Evolutionary conservation across 2,329 filamentous ascomycete species (phyloP), one percentile per base, ranked within the genome.

Genomic region (Trichophyton verrucosum): DNA sequence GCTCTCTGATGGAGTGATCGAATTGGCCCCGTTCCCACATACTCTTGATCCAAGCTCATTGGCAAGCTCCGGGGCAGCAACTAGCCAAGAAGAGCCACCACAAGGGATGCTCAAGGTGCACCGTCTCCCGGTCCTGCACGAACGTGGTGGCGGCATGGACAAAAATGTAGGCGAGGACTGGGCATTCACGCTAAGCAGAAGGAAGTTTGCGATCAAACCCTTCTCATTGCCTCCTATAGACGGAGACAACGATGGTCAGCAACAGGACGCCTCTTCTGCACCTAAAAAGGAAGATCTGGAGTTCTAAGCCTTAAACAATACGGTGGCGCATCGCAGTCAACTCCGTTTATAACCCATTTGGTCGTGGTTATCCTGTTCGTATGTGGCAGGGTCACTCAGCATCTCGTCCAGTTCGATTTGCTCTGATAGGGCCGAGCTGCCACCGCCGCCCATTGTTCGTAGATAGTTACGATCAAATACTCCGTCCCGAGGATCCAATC

Each of bases 181-280:
- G 74, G 91, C 91, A 3, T 99, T 99, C 72, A 91, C 86, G 63
- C 76, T 99, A 58, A 96, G 90, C 72, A 81, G 89, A 68, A 86
- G 82, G 67, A 91, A 89, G 58, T 84, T 99, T 66, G 82, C 89
- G 44, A 90, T 99, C 65, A 88, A 86, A 68, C 90, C 91, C 0
- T 96, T 91, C 73, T 94, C 88, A 71, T 78, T 99, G 49, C 94
- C 94, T 27, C 94, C 94, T 0, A 78, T 92, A 46, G 88, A 91
- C 60, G 89, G 87, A 1, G 89, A 91, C 65, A 81, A 76, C 49
- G 82, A 84, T 67, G 83, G 80, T 13, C 82, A 85, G 69, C 78
- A 80, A 62, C 77, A 75, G 11, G 73, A 74, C 61, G 72, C 68
- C 47, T 61, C 63, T 36, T 55, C 60, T 22, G 60, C 30, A 9